Percentiles rank a stretch among this genome's conserved stretches.
Evolutionary conservation across 257 asterid species (phyloP).

Genomic region (Nemophila menziesii): DNA sequence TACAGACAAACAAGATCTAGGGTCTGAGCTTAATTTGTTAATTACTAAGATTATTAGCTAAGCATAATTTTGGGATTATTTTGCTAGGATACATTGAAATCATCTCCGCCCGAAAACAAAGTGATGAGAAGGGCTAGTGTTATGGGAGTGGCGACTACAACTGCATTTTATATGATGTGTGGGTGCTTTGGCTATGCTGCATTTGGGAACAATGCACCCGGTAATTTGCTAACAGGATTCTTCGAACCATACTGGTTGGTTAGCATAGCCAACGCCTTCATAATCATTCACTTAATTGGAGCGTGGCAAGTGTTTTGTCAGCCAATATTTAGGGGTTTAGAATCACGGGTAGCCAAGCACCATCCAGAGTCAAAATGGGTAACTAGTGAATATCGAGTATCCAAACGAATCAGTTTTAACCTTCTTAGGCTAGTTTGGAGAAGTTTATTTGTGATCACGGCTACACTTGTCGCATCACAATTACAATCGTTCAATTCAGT

Average conservation of each 20-base stretch:
- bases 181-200: constrained; percentile 66
- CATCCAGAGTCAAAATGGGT: constrained; percentile 36
- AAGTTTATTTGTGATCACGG: constrained; percentile 26
- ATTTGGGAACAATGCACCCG: constrained; percentile 49
- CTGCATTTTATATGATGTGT: constrained; percentile 56
- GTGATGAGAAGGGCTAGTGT: constrained; percentile 54
- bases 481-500: constrained; percentile 50
- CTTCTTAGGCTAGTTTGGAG: constrained; percentile 40
- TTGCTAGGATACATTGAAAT: constrained; percentile 40
- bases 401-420: constrained; percentile 23
- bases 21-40: background rate
- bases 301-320: constrained; percentile 51
- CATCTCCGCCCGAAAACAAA: constrained; percentile 44
- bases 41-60: background rate
- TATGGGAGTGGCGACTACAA: constrained; percentile 34
- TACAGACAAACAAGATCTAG: background rate
- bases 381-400: constrained; percentile 17
- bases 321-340: constrained; percentile 27
- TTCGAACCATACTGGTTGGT: constrained; percentile 65
- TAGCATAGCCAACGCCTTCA: constrained; percentile 43
- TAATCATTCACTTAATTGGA: constrained; percentile 52
- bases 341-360: constrained; percentile 19
- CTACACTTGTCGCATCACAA: constrained; percentile 30
- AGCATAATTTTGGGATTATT: background rate
- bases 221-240: constrained; percentile 54